Evolutionary conservation across 352 stramenopile genomes (phyloP).

Genomic region (Lagenidium sp.): DNA sequence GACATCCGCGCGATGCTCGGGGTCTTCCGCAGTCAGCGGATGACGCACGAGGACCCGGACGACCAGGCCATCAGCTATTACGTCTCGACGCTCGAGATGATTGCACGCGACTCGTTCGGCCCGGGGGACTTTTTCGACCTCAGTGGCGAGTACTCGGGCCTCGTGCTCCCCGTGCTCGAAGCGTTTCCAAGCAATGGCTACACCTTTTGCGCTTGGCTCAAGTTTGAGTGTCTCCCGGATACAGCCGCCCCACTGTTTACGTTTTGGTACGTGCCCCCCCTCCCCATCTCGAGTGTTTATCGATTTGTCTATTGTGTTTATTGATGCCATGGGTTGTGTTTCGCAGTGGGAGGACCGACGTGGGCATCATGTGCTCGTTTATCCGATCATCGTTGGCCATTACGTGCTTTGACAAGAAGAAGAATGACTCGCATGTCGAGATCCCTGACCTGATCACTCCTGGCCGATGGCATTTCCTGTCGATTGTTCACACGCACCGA

Average conservation of each 20-base stretch:
- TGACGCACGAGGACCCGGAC: constrained; percentile 57
- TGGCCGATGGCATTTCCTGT: constrained; percentile 71
- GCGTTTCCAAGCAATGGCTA: constrained; percentile 75
- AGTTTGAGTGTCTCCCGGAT: constrained; percentile 68
- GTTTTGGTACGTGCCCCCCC: constrained; percentile 37
- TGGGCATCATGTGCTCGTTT: constrained; percentile 75
- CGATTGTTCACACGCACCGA: constrained; percentile 77
- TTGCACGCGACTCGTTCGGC: constrained; percentile 72
- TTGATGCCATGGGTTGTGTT: neutral
- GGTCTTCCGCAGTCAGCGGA: constrained; percentile 62
- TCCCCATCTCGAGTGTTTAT: neutral
- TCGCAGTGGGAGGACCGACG: constrained; percentile 52
- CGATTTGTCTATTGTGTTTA: constrained; percentile 1
- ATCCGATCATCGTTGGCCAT: constrained; percentile 66
- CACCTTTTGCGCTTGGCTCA: constrained; percentile 81
- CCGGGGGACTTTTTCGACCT: constrained; percentile 80
- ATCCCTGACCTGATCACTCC: constrained; percentile 59
- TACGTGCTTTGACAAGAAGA: constrained; percentile 80
- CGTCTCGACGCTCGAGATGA: constrained; percentile 78
- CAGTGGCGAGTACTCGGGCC: constrained; percentile 64
- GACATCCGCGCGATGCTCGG: constrained; percentile 77
- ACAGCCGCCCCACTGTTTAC: constrained; percentile 67
- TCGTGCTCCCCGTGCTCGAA: constrained; percentile 59
- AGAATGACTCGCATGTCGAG: constrained; percentile 77
- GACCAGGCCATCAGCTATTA: constrained; percentile 72